Base-by-base conservation (phyloP, 2,329 filamentous ascomycete genomes). In the Aspergillus sclerotialis region DNA sequence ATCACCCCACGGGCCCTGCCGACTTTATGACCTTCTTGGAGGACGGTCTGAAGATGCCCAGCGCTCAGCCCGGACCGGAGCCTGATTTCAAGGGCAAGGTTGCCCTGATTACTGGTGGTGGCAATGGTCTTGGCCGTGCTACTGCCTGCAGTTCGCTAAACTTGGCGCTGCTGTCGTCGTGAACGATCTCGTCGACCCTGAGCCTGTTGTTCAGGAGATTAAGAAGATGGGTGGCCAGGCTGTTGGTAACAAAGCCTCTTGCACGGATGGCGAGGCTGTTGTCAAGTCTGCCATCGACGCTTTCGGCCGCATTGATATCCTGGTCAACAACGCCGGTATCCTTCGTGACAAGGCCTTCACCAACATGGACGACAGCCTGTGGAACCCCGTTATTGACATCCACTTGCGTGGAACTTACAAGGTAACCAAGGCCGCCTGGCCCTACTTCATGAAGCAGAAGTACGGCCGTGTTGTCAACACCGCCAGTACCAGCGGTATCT, bases 241-340 rank as follows among this genome's bases (percentile, higher is more conserved):
- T 17, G 84, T 86, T 38, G 88, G 88, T 50, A 87, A 93, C 64
- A 95, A 94, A 72, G 87, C 86, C 38, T 93, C 85, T 31, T 89
- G 89, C 40, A 86, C 94, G 62, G 87, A 98, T 41, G 92, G 92
- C 30, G 89, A 95, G 36, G 75, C 75, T 25, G 86, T 96, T 30
- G 81, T 98, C 52, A 93, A 95, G 75, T 81, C 78, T 38, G 90
- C 90, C 36, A 93, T 98, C 53, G 90, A 96, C 57, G 80, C 83
- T 26, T 96, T 84, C 60, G 92, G 92, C 52, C 85, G 92, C 52
- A 76, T 98, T 52, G 92, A 98, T 58, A 89, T 98, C 44, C 66
- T 98, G 45, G 76, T 98, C 71, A 98, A 98, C 79, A 98, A 98
- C 57, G 92, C 92, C 34, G 92, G 92, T 56, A 98, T 98, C 51